phyloP scores from a whole-genome alignment of 2,329 filamentous ascomycete genomes.

The Biscogniauxia marginata region DNA sequence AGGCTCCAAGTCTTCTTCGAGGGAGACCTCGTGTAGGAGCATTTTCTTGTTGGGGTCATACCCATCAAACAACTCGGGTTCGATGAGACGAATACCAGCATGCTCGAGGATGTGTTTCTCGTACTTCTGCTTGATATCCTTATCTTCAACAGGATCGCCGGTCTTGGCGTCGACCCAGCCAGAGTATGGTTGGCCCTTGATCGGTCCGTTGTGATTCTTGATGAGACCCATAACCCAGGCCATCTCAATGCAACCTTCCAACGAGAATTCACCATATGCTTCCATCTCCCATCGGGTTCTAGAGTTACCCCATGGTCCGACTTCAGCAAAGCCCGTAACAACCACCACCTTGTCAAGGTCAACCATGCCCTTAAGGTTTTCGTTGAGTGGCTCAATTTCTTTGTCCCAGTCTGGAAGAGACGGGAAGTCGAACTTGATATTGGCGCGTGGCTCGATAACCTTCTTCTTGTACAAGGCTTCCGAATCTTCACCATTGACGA shows the following conservation, averaged over 20 bases:
- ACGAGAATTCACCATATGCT: conserved; percentile 90
- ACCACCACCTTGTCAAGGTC: conserved; percentile 98
- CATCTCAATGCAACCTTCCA: conserved; percentile 98
- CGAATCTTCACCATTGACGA: conserved; percentile 90
- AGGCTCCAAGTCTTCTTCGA: conserved; percentile 93
- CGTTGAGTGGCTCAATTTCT: conserved; percentile 86
- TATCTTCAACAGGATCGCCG: conserved; percentile 93
- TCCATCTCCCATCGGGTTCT: conserved; percentile 99
- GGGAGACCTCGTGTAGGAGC: conserved; percentile 94
- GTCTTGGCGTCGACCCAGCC: conserved; percentile 96
- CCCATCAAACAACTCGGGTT: conserved; percentile 93
- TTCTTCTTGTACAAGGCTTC: conserved; percentile 95
- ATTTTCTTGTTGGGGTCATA: conserved; percentile 99
- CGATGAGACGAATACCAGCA: conserved; percentile 94
- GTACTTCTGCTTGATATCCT: conserved; percentile 96
- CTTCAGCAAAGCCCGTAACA: conserved; percentile 92
- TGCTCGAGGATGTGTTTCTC: conserved; percentile 97
- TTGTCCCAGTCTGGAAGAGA: conserved; percentile 85
- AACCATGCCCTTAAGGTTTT: conserved; percentile 92
- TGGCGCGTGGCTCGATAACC: conserved; percentile 87
- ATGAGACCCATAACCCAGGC: conserved; percentile 99
- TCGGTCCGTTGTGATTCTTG: conserved; percentile 93
- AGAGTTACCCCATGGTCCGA: conserved; percentile 98
- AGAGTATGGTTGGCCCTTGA: conserved; percentile 95
- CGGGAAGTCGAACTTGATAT: conserved; percentile 98